Base-by-base conservation (phyloP, 2,329 filamentous ascomycete genomes). In the Aspergillus ochraceoroseus region DNA sequence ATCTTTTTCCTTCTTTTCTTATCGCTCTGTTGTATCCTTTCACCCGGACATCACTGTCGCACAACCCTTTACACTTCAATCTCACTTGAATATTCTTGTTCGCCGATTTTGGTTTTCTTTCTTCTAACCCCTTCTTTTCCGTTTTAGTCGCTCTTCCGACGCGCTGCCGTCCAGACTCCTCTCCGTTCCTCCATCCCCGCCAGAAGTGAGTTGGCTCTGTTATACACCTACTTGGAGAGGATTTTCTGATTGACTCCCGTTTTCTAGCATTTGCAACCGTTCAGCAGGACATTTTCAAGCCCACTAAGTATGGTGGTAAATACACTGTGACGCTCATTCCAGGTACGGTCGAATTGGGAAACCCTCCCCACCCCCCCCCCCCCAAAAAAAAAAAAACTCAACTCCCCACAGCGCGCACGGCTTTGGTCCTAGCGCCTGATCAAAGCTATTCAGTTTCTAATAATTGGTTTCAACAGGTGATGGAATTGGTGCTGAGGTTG, bases 291-390 rank as follows among this genome's bases (percentile, higher is more conserved):
- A 90, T 96, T 72, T 95, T 96, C 80, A 95, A 95, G 80, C 89
- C 89, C 58, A 88, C 90, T 74, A 92, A 96, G 79, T 96, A 89
- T 70, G 92, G 92, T 68, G 87, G 90, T 74, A 98, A 96, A 76
- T 98, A 96, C 79, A 98, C 92, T 25, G 90, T 95, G 59, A 95
- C 90, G 52, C 78, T 98, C 63, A 96, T 98, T 67, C 92, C 92
- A 69, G 92, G 90, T 80, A 76, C 57, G 68, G 33, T 30, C 22
- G 35, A 25, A 14, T 22, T 7, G 17, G 12, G 3, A 8, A n/a
- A 22, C 27, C 19, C 15, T 5, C n/a, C 20, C 44, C 25, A 23
- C n/a, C n/a, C n/a, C n/a, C n/a, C n/a, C n/a, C n/a, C n/a, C n/a
- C n/a, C n/a, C n/a, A n/a, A n/a, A n/a, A n/a, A n/a, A n/a, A n/a